A percentile compares a stretch with the other conserved stretches of the same genome.
Conservation (phyloP, 495 filamentous ascomycete species). For the Penicillium arizonense region DNA sequence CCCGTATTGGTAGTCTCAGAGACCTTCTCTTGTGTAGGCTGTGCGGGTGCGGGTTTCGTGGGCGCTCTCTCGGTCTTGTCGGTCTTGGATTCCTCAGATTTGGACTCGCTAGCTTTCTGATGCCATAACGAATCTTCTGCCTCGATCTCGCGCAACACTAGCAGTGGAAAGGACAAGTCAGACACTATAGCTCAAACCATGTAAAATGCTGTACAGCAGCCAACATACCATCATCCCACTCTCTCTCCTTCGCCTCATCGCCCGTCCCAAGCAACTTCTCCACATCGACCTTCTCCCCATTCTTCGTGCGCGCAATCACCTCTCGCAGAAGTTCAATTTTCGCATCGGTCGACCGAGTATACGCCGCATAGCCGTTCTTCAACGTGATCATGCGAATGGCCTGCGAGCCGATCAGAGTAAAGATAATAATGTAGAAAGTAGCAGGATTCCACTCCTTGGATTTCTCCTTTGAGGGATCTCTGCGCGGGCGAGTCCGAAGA, state of each 20-base stretch:
- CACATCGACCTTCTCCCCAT: conserved; percentile 88
- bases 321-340: conserved; percentile 76
- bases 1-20: conserved; percentile 10
- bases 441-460: conserved; percentile 87
- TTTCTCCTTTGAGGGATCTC: conserved; percentile 40
- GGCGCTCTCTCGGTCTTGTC: conserved; percentile 9
- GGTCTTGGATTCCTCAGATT: conserved; percentile 1
- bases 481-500: conserved; percentile 35
- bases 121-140: conserved; percentile 68
- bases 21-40: conserved; percentile 14
- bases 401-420: conserved; percentile 88
- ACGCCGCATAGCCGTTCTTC: conserved; percentile 69
- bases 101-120: conserved; percentile 15
- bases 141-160: conserved; percentile 80
- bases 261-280: conserved; percentile 80
- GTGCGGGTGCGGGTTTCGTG: conserved; percentile 7
- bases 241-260: conserved; percentile 67
- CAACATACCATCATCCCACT: conserved; percentile 83
- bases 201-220: not conserved
- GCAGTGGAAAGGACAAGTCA: conserved; percentile 10
- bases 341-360: conserved; percentile 71
- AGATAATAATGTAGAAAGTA: conserved; percentile 89
- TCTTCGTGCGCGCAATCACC: conserved; percentile 77
- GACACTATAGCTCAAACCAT: not conserved
- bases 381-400: conserved; percentile 87